A percentile compares a stretch with the other conserved stretches of the same genome.
phyloP scores from a whole-genome alignment of 2,329 filamentous ascomycete genomes.

The Chalaropsis ovoidea region DNA sequence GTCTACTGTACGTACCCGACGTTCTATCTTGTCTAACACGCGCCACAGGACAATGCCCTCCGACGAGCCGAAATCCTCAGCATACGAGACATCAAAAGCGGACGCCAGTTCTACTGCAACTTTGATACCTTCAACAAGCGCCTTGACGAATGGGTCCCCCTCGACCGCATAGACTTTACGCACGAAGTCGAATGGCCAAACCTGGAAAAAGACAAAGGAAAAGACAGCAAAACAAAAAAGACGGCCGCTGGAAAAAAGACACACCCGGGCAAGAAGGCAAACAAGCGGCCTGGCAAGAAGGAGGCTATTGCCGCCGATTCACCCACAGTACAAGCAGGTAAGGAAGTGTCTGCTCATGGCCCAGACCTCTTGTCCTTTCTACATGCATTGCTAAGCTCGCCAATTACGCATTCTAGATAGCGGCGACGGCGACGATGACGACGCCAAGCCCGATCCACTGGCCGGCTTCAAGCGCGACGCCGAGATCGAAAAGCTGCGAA shows the following conservation, averaged over 20 bases:
- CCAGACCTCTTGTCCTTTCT: background rate
- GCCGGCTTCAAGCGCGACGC: slow-evolving; percentile 66
- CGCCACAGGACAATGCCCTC: slow-evolving; percentile 56
- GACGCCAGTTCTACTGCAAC: slow-evolving; percentile 87
- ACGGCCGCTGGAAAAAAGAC: slow-evolving; percentile 49
- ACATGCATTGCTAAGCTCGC: slow-evolving; percentile 7
- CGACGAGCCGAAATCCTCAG: slow-evolving; percentile 95
- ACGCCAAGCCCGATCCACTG: slow-evolving; percentile 25
- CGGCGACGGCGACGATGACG: slow-evolving; percentile 46
- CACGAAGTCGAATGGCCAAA: slow-evolving; percentile 95
- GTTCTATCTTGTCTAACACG: background rate
- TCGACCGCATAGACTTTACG: slow-evolving; percentile 70
- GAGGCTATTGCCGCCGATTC: slow-evolving; percentile 44
- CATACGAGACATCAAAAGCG: slow-evolving; percentile 80
- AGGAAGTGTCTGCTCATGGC: background rate
- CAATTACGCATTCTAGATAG: slow-evolving; percentile 30
- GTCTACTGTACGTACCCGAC: background rate
- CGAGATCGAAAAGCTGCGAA: slow-evolving; percentile 92
- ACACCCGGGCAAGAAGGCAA: slow-evolving; percentile 46
- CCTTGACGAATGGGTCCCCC: slow-evolving; percentile 74
- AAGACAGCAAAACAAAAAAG: slow-evolving; percentile 67
- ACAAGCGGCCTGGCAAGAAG: slow-evolving; percentile 47
- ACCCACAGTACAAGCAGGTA: slow-evolving; percentile 34
- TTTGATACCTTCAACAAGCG: slow-evolving; percentile 97
- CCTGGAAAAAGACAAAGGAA: slow-evolving; percentile 73